phyloP scores from a whole-genome alignment of 805 yeast species.

The Metschnikowia chrysomelidarum region DNA sequence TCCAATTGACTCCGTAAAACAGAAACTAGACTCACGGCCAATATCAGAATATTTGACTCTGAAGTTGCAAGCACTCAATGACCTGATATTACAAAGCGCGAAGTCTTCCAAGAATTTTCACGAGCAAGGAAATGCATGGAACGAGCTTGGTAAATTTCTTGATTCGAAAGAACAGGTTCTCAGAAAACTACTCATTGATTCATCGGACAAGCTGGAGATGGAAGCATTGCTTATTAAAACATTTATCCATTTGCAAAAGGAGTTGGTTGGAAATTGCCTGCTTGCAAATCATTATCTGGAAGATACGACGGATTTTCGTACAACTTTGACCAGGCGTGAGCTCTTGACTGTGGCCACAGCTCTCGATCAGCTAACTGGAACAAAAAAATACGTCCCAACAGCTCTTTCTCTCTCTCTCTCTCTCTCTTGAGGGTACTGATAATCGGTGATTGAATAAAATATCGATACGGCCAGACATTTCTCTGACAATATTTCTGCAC shows the following conservation, averaged over 20 bases:
- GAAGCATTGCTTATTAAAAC: constrained; percentile 4
- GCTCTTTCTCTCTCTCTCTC: too few species aligned
- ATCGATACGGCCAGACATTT: too few species aligned
- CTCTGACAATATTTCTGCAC: too few species aligned
- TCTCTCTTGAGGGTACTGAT: too few species aligned
- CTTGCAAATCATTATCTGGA: neutral
- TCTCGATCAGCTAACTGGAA: constrained; percentile 8
- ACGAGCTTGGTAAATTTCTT: constrained; percentile 22
- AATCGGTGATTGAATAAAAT: too few species aligned
- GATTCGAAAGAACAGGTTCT: constrained; percentile 28
- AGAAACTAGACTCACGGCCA: constrained; percentile 36
- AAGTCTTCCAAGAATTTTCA: constrained; percentile 28
- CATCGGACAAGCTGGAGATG: neutral
- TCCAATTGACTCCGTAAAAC: constrained; percentile 30
- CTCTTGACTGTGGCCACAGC: constrained; percentile 11
- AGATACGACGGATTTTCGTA: constrained; percentile 3
- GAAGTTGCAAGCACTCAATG: constrained; percentile 28
- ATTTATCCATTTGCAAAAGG: constrained; percentile 1
- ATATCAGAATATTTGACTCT: constrained; percentile 28
- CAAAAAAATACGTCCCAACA: constrained; percentile 3
- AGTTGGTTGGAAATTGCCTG: neutral
- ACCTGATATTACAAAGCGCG: constrained; percentile 25
- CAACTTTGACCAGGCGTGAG: constrained; percentile 7
- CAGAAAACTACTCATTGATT: constrained; percentile 7
- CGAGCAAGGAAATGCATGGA: constrained; percentile 28